phyloP scores from a whole-genome alignment of 106 monocot species.

The Cymbidium sinense region DNA sequence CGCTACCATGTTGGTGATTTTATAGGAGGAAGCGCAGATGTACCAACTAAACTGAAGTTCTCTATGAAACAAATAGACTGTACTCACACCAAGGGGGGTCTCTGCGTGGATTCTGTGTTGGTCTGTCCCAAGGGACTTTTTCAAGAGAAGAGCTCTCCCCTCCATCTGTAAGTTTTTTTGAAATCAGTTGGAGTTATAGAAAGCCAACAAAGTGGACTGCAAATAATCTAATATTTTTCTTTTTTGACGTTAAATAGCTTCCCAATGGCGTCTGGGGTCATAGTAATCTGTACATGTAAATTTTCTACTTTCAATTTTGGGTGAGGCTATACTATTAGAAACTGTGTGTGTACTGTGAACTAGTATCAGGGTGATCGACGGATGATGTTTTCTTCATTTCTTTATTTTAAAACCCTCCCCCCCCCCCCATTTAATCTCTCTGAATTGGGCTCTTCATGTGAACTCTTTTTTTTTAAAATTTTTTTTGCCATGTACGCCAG shows the following conservation, averaged over 20 bases:
- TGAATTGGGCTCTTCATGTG: no score
- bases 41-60: slow-evolving; percentile 38
- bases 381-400: not conserved
- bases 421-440: no score
- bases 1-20: slow-evolving; percentile 44
- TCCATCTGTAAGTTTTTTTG: slow-evolving; percentile 1
- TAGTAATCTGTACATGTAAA: slow-evolving; percentile 4
- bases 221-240: not conserved
- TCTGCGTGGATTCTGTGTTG: slow-evolving; percentile 46
- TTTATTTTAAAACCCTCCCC: no score
- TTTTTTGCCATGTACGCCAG: no score
- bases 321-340: not conserved
- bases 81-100: slow-evolving; percentile 55
- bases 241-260: not conserved
- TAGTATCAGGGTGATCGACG: not conserved
- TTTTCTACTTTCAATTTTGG: not conserved
- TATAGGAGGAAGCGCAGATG: slow-evolving; percentile 13
- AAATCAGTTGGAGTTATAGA: not conserved
- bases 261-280: not conserved
- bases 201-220: not conserved
- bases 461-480: no score
- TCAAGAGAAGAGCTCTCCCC: slow-evolving; percentile 11
- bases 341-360: not conserved
- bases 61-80: slow-evolving; percentile 61
- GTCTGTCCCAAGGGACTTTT: slow-evolving; percentile 32